Evolutionary conservation across 345 rosid genomes (phyloP), one percentile per base, ranked within the genome.

Genomic region (Gossypium longicalyx): DNA sequence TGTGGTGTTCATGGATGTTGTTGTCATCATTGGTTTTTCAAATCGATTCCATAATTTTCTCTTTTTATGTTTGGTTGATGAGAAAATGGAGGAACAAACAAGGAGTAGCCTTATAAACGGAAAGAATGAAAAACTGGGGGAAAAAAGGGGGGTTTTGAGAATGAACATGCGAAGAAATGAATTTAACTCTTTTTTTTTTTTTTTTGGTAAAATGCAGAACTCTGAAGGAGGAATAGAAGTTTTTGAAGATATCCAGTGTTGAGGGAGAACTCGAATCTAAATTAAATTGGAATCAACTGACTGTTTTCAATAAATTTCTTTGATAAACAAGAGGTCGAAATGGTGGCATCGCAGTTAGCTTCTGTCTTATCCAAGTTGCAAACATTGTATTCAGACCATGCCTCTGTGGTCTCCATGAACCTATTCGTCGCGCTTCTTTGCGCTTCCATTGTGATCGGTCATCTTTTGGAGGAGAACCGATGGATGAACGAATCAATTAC

Each of bases 401-500:
- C 88, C 44, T 96, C 98, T 2, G 97, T 96, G 78, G 97, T 90
- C 69, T 86, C 99, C 9, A 76, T 96, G 82, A 93, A 90, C 85
- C 80, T 96, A 65, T 96, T 93, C 45, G 97, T 91, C 63, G 97
- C 99, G 7, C 93, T 93, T 80, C 97, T 96, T 9, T 90, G 98
- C 49, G 93, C 88, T 64, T 96, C 97, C 79, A 93, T 96, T 71
- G 95, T 96, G 49, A 80, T 96, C 59, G 99, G 99, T 27, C 99
- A 96, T 80, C 97, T 96, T 62, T 80, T 96, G 72, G 97, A 96
- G 71, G 99, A 96, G 86, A 89, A 80, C 51, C 87, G 97, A 43
- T 96, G 99, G 99, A 88, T 96, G 91, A 93, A 93, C 53, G 99
- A 96, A 79, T 93, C 98, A 20, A 96, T 91, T 77, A 91, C 97